Evolutionary conservation across 257 asterid genomes (phyloP).

Genomic region (Nicotiana otophora): DNA sequence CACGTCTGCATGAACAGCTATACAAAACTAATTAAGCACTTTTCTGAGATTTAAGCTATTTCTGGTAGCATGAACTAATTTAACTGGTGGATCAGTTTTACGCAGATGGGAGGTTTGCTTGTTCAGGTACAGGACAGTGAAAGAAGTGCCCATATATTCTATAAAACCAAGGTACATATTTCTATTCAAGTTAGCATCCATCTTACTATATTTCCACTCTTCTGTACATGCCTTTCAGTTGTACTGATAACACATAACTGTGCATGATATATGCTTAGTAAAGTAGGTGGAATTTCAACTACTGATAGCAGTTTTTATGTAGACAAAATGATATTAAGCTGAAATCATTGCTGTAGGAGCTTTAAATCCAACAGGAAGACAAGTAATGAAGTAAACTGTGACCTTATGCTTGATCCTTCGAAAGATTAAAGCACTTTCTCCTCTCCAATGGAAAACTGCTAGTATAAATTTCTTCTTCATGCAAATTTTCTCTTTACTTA

Average conservation of each 20-base stretch:
- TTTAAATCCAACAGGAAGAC: slow-evolving; percentile 56
- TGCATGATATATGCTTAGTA: background rate
- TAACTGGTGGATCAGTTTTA: background rate
- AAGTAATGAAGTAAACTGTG: slow-evolving; percentile 48
- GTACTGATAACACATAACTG: background rate
- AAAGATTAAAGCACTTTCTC: slow-evolving; percentile 44
- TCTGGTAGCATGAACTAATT: slow-evolving; percentile 4
- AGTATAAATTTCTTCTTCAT: slow-evolving; percentile 44
- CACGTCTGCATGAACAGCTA: background rate
- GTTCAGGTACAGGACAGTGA: background rate
- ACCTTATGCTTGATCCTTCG: slow-evolving; percentile 72
- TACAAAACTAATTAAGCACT: background rate
- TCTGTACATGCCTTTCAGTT: slow-evolving; percentile 2
- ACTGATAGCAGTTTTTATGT: background rate
- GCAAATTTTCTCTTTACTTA: slow-evolving; percentile 23
- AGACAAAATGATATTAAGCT: slow-evolving; percentile 17
- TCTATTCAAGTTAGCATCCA: background rate
- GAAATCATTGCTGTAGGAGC: slow-evolving; percentile 56
- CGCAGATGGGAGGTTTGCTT: background rate
- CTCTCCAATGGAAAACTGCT: slow-evolving; percentile 67
- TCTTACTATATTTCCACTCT: background rate
- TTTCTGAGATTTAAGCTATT: background rate
- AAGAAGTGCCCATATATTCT: background rate
- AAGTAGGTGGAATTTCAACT: background rate
- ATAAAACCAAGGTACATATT: background rate